Conservation (phyloP, 2,329 filamentous ascomycete genomes). For the Nigrospora sphaerica region DNA sequence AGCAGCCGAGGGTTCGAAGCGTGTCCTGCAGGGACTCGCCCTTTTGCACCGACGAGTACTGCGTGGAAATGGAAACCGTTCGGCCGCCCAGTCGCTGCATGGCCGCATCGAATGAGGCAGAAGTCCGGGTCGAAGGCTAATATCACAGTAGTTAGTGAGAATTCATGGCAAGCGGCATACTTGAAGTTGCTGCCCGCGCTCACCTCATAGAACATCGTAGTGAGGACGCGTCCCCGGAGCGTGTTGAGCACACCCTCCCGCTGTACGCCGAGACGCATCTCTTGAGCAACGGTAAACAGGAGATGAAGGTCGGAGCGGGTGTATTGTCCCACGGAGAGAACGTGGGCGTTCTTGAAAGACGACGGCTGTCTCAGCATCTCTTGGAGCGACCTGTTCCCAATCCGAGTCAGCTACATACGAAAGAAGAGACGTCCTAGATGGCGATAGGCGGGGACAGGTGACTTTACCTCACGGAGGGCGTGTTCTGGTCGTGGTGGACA, state of each 20-base stretch:
- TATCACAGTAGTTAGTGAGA: too few relatives aligned
- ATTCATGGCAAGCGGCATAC: too few relatives aligned
- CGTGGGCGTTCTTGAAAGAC: slow-evolving; percentile 81
- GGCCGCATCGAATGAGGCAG: slow-evolving; percentile 90
- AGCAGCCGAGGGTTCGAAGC: slow-evolving; percentile 87
- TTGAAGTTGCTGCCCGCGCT: too few relatives aligned
- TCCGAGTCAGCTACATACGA: slow-evolving; percentile 27
- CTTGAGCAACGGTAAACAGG: slow-evolving; percentile 92
- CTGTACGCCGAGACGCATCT: slow-evolving; percentile 94
- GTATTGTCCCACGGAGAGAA: slow-evolving; percentile 90
- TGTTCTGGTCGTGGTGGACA: too few relatives aligned
- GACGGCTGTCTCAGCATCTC: slow-evolving; percentile 69
- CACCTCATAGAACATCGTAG: slow-evolving; percentile 85
- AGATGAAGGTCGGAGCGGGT: slow-evolving; percentile 80
- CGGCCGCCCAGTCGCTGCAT: slow-evolving; percentile 97
- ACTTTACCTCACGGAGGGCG: too few relatives aligned
- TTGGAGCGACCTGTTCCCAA: slow-evolving; percentile 47
- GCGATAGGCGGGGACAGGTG: too few relatives aligned
- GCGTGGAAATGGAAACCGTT: slow-evolving; percentile 73
- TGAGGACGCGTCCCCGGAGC: slow-evolving; percentile 78
- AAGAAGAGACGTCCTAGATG: too few relatives aligned
- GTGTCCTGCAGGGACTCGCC: slow-evolving; percentile 92
- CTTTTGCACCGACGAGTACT: slow-evolving; percentile 85
- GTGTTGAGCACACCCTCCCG: slow-evolving; percentile 83
- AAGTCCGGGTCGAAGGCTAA: slow-evolving; percentile 82